Percentiles rank a stretch among this genome's conserved stretches.
phyloP scores from a whole-genome alignment of 495 filamentous ascomycete genomes.

The Lepraria neglecta region DNA sequence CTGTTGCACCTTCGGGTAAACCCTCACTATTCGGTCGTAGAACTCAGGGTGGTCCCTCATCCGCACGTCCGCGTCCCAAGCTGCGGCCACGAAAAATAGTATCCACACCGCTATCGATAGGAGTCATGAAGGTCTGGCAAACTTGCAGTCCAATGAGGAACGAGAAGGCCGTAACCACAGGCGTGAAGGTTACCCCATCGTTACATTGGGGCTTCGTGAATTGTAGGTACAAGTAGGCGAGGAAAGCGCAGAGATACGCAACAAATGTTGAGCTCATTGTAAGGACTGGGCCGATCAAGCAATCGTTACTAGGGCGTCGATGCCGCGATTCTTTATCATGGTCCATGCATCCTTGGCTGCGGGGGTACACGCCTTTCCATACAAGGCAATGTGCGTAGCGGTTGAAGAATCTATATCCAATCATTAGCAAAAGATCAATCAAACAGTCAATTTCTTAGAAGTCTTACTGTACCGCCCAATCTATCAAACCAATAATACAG shows the following conservation, averaged over 20 bases:
- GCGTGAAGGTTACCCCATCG: conserved; percentile 57
- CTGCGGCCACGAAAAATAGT: conserved; percentile 86
- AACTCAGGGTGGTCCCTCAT: conserved; percentile 76
- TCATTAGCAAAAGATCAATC: not conserved
- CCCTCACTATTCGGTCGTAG: conserved; percentile 63
- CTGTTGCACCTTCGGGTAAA: conserved; percentile 80
- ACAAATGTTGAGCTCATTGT: conserved; percentile 80
- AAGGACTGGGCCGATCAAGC: conserved; percentile 83
- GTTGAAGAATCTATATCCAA: conserved; percentile 38
- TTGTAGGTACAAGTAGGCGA: conserved; percentile 78
- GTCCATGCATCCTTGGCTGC: conserved; percentile 84
- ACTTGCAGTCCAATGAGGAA: conserved; percentile 85
- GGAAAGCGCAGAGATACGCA: conserved; percentile 70
- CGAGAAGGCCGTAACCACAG: conserved; percentile 73
- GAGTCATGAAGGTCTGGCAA: conserved; percentile 80
- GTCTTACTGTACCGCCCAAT: conserved; percentile 80
- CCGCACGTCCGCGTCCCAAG: conserved; percentile 83
- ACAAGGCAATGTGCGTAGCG: conserved; percentile 90
- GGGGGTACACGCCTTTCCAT: conserved; percentile 78
- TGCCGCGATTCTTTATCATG: conserved; percentile 85
- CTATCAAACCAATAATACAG: conserved; percentile 68
- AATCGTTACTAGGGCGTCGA: conserved; percentile 89
- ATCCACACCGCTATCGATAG: conserved; percentile 54
- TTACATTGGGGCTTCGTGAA: conserved; percentile 79
- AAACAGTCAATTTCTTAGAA: conserved; percentile 17